These are phyloP conservation scores for Nitzschia inconspicua DNA, from an alignment of 108 stramenopile genomes.

Conservation along the genomic window DNA sequence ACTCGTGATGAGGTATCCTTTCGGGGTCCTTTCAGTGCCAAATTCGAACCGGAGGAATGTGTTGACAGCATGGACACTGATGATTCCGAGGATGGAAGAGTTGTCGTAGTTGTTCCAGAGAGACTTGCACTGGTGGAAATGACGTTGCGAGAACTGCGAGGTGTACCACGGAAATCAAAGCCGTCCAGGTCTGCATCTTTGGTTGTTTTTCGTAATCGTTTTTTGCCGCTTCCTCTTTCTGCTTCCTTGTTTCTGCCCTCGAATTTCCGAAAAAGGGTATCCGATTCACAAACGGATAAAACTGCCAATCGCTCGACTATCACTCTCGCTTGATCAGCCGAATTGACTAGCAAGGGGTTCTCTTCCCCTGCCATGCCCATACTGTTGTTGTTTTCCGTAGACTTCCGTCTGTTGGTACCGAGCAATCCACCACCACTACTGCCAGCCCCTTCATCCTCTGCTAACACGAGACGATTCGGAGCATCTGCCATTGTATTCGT, in stretches of 20 bases:
- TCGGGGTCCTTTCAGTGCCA: conserved; percentile 10
- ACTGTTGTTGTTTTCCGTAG: conserved; percentile 8
- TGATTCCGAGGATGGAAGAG: too few species aligned
- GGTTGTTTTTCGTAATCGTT: conserved; percentile 20
- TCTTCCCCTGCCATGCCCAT: conserved; percentile 12
- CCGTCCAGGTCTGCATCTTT: conserved; percentile 46
- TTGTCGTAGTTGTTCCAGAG: background rate
- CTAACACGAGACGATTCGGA: conserved; percentile 2
- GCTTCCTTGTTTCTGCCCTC: conserved; percentile 5
- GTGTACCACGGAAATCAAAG: conserved; percentile 42
- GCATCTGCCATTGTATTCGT: conserved; percentile 28
- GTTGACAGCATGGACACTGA: conserved; percentile 4
- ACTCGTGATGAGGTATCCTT: conserved; percentile 1
- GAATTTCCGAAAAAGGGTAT: conserved; percentile 37
- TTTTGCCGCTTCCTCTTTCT: conserved; percentile 16
- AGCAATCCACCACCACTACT: background rate
- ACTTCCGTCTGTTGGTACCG: background rate
- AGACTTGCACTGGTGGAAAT: background rate
- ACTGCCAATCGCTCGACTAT: conserved; percentile 42
- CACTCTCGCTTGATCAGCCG: conserved; percentile 36
- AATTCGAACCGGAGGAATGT: background rate
- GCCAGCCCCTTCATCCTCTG: conserved; percentile 2
- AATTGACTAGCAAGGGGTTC: conserved; percentile 14
- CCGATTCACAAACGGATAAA: conserved; percentile 35
- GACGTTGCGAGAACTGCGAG: background rate